Base-by-base conservation (phyloP, 179 eudicot genomes). In the Drosera spatulata region DNA sequence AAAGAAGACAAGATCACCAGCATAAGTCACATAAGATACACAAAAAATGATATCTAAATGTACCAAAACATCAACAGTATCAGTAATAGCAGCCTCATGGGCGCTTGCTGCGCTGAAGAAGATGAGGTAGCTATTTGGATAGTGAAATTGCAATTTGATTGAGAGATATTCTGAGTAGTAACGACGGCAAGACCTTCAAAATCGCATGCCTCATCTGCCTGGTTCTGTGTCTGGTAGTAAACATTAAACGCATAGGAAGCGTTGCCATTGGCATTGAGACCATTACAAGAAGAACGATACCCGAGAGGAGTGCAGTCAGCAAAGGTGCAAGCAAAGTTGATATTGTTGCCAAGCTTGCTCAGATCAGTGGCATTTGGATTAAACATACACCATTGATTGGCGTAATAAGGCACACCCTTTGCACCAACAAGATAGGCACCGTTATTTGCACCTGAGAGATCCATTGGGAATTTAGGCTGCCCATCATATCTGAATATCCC, bases 231-330 rank as follows among this genome's bases (percentile, higher is more conserved):
- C 71, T 91, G 98, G 59, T 71, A 91, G 42, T 82, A 91, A 58
- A 79, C 78, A 41, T 91, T 91, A 51, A 91, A 91, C 0, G 98
- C 98, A 57, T 83, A 91, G 0, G 96, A 84, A 14, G 77, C 80
- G 43, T 86, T 86, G 2, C 80, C 87, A 58, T 78, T 77, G 1
- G 79, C 63, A 56, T 86, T 88, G 71, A 88, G 53, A 0, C 84
- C 79, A 3, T 73, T 69, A 56, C 96, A 88, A 6, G 96, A 86
- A 3, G 85, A 79, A 2, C 96, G 91, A 53, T 78, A 83, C 10
- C 91, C 90, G 10, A 88, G 88, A 3, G 91, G 69, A 1, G 96
- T 88, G 52, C 96, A 88, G 66, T 88, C 96, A 1, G 86, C 72
- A 47, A 56, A 65, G 0, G 79, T 56, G 65, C 96, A 88, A 38